Evolutionary conservation across 164 flowering plant genomes (phyloP).

Genomic region (Brasenia schreberi): DNA sequence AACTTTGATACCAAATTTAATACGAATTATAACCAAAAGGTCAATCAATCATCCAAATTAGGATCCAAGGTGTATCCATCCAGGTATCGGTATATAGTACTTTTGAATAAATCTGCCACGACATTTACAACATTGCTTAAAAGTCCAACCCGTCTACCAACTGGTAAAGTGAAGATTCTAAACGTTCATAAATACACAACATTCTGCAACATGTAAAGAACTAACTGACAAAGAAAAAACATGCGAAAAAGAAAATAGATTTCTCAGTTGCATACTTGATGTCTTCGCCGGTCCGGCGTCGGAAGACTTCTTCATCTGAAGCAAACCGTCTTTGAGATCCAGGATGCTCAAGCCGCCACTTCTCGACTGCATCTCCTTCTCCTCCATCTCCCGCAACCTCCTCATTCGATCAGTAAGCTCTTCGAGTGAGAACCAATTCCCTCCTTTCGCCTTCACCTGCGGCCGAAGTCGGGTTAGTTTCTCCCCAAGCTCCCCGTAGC

Average conservation of each 20-base stretch:
- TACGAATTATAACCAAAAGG: no score
- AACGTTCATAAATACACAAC: no score
- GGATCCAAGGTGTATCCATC: no score
- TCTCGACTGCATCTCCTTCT: constrained; percentile 22
- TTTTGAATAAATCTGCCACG: no score
- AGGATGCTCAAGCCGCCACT: constrained; percentile 11
- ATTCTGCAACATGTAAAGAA: no score
- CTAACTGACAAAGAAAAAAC: no score
- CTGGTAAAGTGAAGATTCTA: no score
- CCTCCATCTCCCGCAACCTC: constrained; percentile 50
- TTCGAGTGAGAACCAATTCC: constrained; percentile 40
- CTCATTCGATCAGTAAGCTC: constrained; percentile 66
- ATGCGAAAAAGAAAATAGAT: neutral
- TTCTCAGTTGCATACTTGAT: constrained; percentile 11
- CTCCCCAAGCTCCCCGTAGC: constrained; percentile 39
- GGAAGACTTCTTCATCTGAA: constrained; percentile 7
- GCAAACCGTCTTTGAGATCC: constrained; percentile 34
- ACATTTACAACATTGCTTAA: no score
- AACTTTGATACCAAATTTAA: no score
- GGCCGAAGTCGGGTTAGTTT: constrained; percentile 52
- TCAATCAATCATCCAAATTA: no score
- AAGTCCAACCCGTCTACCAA: no score
- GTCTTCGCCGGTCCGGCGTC: constrained; percentile 15
- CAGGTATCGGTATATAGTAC: no score
- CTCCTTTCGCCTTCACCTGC: constrained; percentile 7